Base-by-base conservation (phyloP, 306 rosid genomes). In the Glycine soja region DNA sequence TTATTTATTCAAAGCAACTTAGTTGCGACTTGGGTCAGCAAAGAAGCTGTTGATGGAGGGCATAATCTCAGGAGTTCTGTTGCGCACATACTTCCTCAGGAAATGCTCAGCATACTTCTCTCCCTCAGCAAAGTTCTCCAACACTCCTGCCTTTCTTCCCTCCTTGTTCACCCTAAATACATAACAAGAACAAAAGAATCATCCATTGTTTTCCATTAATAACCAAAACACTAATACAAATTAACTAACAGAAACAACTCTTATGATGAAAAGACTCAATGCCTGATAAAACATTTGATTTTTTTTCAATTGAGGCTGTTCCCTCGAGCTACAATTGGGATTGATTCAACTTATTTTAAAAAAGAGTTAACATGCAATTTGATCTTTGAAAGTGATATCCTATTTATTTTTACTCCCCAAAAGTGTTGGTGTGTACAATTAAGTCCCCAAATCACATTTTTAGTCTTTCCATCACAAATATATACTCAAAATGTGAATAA, bases 71-170 rank as follows among this genome's bases (percentile, higher is more conserved):
- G 97, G 93, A 1, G 89, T 1, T 83, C 68, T 84, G 92, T 89
- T 92, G 80, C 98, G 94, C 7, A 85, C 90, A 70, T 52, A 90
- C 80, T 86, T 94, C 86, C 98, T 88, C 69, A 92, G 14, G 40
- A 72, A 77, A 84, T 94, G 93, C 83, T 94, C 97, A 0, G 90
- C 1, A 15, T 92, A 94, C 86, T 86, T 90, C 84, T 94, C 91
- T 79, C 95, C 98, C 87, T 92, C 98, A 3, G 83, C 83, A 15
- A 84, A 87, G 86, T 94, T 94, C 1, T 92, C 98, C 90, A 92
- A 72, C 74, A 94, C 88, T 80, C 99, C 99, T 1, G 99, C 99
- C 16, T 95, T 82, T 69, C 99, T 90, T 14, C 5, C 18, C 92
- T 88, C 92, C 88, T 95, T 95, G 92, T 0, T 87, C 76, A 95